Evolutionary conservation across 208 protist species (phyloP).

Genomic region (Trypanosomatidae sp.): DNA sequence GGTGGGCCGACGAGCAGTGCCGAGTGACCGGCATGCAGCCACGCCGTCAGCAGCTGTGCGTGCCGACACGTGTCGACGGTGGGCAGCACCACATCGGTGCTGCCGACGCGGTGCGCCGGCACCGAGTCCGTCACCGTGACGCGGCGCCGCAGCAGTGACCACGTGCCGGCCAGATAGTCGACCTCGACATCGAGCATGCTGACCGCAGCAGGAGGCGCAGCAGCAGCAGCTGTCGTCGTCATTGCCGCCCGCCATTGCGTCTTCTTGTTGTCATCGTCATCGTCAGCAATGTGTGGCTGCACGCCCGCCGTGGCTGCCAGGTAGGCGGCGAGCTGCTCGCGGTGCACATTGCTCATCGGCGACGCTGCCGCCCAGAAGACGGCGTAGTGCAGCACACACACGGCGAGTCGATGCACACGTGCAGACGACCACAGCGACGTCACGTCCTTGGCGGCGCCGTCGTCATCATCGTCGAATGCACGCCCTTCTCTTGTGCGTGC

Average conservation of each 20-base stretch:
- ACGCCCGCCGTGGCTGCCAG: conserved; percentile 25
- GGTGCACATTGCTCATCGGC: conserved; percentile 29
- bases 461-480: too few species aligned
- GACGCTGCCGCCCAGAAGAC: conserved; percentile 95
- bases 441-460: too few species aligned
- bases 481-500: too few species aligned
- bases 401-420: too few species aligned
- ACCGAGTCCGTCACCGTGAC: conserved; percentile 73
- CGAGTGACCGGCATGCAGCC: conserved; percentile 89
- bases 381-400: conserved; percentile 72
- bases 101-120: too few species aligned
- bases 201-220: too few species aligned
- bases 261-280: too few species aligned
- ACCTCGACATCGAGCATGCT: conserved; percentile 83
- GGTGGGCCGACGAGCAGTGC: conserved; percentile 97
- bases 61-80: conserved; percentile 98
- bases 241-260: too few species aligned
- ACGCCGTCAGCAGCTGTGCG: conserved; percentile 87
- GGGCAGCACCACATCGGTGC: too few species aligned
- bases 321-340: conserved; percentile 38
- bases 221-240: too few species aligned
- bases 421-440: too few species aligned
- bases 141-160: conserved; percentile 47
- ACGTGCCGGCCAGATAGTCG: conserved; percentile 59
- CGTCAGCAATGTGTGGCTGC: conserved; percentile 8